phyloP scores from a whole-genome alignment of 768 basidiomycete genomes.

The Gloeopeniophorella convolvens region DNA sequence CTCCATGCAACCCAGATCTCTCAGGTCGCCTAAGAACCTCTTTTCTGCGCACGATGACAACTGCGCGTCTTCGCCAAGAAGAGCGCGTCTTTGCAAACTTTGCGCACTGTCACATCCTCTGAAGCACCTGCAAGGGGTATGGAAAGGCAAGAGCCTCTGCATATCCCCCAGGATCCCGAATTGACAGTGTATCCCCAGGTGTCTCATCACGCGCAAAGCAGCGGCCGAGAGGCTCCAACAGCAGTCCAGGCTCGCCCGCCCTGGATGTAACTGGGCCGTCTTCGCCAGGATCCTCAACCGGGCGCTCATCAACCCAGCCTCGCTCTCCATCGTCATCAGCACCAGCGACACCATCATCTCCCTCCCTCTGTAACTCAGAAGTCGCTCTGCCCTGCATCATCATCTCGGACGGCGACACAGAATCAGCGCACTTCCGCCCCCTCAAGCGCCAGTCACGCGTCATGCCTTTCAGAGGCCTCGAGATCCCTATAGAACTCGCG shows the following conservation, averaged over 20 bases:
- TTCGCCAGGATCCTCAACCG: neutral
- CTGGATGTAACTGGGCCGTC: neutral
- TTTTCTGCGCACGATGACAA: too few relatives aligned
- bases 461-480: neutral
- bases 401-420: neutral
- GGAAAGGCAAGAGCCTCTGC: constrained; percentile 11
- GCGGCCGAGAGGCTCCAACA: neutral
- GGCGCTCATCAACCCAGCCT: neutral
- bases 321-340: neutral
- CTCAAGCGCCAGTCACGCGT: neutral
- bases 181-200: neutral
- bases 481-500: neutral
- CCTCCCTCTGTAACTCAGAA: neutral
- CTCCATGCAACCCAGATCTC: too few relatives aligned
- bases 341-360: neutral
- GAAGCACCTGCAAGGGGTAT: neutral
- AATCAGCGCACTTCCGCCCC: neutral
- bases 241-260: neutral
- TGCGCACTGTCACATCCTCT: neutral
- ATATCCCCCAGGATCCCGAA: neutral
- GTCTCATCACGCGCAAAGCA: neutral
- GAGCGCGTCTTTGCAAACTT: neutral
- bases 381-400: neutral
- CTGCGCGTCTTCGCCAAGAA: too few relatives aligned
- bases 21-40: too few relatives aligned